Percentiles rank a stretch among this genome's conserved stretches.
phyloP scores from a whole-genome alignment of 2,329 filamentous ascomycete species.

The Aspergillus sp. region DNA sequence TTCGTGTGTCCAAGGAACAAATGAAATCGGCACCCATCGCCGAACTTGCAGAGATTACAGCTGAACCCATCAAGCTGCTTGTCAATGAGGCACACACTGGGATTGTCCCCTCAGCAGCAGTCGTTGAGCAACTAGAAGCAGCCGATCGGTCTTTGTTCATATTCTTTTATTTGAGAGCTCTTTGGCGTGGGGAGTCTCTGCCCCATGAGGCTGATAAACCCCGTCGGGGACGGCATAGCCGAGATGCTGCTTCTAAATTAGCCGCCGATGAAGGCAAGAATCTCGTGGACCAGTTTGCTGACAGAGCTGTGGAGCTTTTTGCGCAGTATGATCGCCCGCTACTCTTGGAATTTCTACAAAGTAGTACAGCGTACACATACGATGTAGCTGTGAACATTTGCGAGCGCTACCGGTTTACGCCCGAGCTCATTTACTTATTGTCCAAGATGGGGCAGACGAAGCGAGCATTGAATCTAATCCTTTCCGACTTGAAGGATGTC shows the following conservation, averaged over 20 bases:
- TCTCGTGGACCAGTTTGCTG: conserved; percentile 83
- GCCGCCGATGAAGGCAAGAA: conserved; percentile 63
- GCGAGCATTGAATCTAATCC: conserved; percentile 87
- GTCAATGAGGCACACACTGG: conserved; percentile 91
- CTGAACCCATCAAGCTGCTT: conserved; percentile 82
- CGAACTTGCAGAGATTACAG: conserved; percentile 78
- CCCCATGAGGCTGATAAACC: conserved; percentile 40
- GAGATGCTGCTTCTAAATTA: conserved; percentile 52
- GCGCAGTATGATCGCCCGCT: conserved; percentile 78
- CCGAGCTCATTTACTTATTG: conserved; percentile 93
- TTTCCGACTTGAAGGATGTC: conserved; percentile 89
- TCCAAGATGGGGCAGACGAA: conserved; percentile 96
- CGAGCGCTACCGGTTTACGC: conserved; percentile 78
- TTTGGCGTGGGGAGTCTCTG: conserved; percentile 79
- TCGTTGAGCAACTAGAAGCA: conserved; percentile 76
- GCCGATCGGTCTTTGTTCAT: conserved; percentile 74
- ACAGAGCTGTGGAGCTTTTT: conserved; percentile 84
- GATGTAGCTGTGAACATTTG: conserved; percentile 75
- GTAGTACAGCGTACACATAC: conserved; percentile 85
- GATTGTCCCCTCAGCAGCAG: conserved; percentile 75
- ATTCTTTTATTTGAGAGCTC: conserved; percentile 85
- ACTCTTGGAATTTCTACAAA: conserved; percentile 84
- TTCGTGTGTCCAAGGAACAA: conserved; percentile 78
- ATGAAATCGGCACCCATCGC: conserved; percentile 66
- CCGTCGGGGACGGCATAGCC: conserved; percentile 40